Conservation (phyloP, 345 rosid species). For the Clarkia xantiana region DNA sequence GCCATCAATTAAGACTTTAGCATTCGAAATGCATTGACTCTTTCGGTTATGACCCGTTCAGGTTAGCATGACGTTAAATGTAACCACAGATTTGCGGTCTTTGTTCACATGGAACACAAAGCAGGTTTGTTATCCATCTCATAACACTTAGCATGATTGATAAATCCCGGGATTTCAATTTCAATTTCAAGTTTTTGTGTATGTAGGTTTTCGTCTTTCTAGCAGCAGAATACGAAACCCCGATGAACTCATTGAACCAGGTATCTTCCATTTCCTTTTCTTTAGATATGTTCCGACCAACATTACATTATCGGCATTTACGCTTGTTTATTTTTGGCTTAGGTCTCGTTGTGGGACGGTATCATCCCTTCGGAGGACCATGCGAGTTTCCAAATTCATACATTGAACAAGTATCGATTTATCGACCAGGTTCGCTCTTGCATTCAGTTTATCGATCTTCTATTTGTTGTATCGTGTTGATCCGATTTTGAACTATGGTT, state of each 20-base stretch:
- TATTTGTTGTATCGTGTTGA: not conserved
- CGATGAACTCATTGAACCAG: constrained; percentile 77
- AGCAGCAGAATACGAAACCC: constrained; percentile 82
- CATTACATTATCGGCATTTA: too few relatives aligned
- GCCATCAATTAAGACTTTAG: too few relatives aligned
- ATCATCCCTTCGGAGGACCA: constrained; percentile 71
- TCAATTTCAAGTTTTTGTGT: too few relatives aligned
- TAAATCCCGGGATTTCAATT: too few relatives aligned
- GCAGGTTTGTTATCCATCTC: constrained; percentile 38
- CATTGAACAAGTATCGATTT: constrained; percentile 81
- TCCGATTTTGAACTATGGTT: not conserved
- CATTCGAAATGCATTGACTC: not conserved
- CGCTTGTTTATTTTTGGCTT: too few relatives aligned
- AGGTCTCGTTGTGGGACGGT: constrained; percentile 97
- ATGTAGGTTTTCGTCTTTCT: constrained; percentile 71
- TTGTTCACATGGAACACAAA: constrained; percentile 96
- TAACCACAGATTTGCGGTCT: constrained; percentile 75
- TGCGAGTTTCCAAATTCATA: constrained; percentile 63
- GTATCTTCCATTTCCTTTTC: constrained; percentile 17
- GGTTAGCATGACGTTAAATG: constrained; percentile 86
- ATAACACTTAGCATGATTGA: too few relatives aligned
- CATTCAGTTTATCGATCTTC: not conserved
- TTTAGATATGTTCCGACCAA: constrained; percentile 1
- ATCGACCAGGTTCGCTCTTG: constrained; percentile 59
- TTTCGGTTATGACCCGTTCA: constrained; percentile 15